Base-by-base conservation (phyloP, 305 asterid genomes). In the Solanum chacoense region DNA sequence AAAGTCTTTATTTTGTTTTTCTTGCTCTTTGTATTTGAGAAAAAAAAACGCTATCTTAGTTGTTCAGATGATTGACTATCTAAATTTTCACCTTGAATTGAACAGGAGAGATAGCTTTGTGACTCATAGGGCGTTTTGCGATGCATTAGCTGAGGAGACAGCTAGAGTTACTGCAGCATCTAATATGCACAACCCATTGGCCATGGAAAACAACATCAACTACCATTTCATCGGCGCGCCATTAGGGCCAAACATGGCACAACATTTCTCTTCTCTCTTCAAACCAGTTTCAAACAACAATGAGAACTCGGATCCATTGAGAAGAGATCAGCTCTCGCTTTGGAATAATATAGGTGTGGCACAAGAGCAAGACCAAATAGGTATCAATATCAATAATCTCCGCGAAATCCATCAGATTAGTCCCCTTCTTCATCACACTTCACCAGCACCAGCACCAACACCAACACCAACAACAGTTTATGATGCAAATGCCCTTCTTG, bases 61-160 rank as follows among this genome's bases (percentile, higher is more conserved):
- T 3, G 11, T 55, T 55, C 26, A 55, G 11, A 20, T 59, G 69
- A 59, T 59, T 59, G 26, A 59, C 11, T 20, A 59, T 1, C 24
- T 59, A 20, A 59, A 20, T 59, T 59, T 59, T 59, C 2, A 59
- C 26, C 9, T 16, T 50, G 20, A 0, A 50, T 87, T 85, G 86
- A 34, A 63, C 93, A 96, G 99, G 96, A 89, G 98, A 87, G 98
- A 96, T 72, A 96, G 99, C 93, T 96, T 96, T 93, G 94, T 95
- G 92, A 96, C 98, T 37, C 99, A 96, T 88, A 93, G 99, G 79
- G 99, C 99, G 22, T 96, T 96, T 89, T 96, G 99, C 87, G 99
- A 96, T 32, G 99, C 98, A 87, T 89, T 96, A 85, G 98, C 98
- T 0, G 98, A 95, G 91, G 99, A 96, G 91, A 95, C 98, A 3